phyloP scores from a whole-genome alignment of 2,329 filamentous ascomycete genomes.

The Neofusicoccum umdonicola region DNA sequence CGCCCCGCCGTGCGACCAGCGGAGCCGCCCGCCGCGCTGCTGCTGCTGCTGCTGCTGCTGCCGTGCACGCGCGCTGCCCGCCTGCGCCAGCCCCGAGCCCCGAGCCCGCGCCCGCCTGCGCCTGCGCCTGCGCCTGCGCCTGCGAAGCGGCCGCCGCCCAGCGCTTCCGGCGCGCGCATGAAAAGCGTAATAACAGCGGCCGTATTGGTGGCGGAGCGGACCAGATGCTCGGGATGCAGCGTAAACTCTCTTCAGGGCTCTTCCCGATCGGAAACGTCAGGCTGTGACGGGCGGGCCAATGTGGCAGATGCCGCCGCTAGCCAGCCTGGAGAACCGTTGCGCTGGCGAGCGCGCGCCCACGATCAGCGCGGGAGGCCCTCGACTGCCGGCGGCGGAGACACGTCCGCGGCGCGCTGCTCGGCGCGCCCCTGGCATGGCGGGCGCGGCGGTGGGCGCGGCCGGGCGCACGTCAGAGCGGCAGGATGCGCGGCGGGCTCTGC shows the following conservation, averaged over 20 bases:
- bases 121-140: not conserved
- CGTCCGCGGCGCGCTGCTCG: not conserved
- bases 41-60: too few relatives aligned
- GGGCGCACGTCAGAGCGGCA: constrained; percentile 4
- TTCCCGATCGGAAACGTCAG: not conserved
- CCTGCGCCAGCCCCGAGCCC: too few relatives aligned
- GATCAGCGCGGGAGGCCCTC: not conserved
- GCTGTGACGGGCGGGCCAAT: not conserved
- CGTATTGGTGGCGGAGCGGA: constrained; percentile 3
- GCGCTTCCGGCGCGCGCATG: not conserved
- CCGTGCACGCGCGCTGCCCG: not conserved
- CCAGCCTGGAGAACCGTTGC: not conserved
- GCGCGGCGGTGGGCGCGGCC: not conserved
- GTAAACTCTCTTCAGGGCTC: not conserved
- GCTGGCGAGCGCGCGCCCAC: not conserved
- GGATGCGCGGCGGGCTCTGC: not conserved
- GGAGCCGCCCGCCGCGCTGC: not conserved
- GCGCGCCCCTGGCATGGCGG: not conserved
- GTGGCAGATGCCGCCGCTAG: constrained; percentile 1
- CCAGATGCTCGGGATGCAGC: not conserved
- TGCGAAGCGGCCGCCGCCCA: not conserved
- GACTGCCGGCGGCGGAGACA: not conserved
- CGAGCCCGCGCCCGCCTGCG: too few relatives aligned
- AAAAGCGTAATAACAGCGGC: not conserved
- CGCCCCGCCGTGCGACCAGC: not conserved